Base-by-base conservation (phyloP, 305 asterid genomes). In the Fraxinus nigra region DNA sequence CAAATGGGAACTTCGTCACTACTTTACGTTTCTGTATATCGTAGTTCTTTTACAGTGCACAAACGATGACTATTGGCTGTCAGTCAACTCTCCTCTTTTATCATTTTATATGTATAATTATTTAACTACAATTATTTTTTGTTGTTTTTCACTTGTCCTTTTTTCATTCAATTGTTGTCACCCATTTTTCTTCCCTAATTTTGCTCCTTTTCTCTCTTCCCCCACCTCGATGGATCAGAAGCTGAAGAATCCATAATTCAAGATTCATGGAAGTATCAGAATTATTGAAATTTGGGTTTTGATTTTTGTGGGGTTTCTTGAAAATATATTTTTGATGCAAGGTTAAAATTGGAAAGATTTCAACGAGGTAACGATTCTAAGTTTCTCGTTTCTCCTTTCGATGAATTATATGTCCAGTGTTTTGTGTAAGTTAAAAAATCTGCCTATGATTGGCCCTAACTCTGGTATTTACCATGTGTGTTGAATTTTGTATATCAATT, bases 241-340 rank as follows among this genome's bases (percentile, higher is more conserved):
- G 80, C 79, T n/a, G 56, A 20, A 74, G 81, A 46, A 84, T 73
- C 87, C 90, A 86, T 87, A 90, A 82, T 83, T 85, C 88, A 80
- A 79, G 84, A 83, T 88, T 86, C 85, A 85, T 87, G 94, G 90
- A 82, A 82, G 87, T 85, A 65, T 78, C 84, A 16, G 82, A 87
- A 75, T 69, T 74, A 70, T 38, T 59, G 2, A 81, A 79, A 74
- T 75, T 46, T 40, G 51, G 32, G 28, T 56, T 79, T 78, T 51
- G 76, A 40, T 33, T 74, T 82, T 86, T 84, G 77, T 18, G 59
- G 40, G 78, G 30, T 81, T 87, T 72, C 74, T 76, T 86, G 81
- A n/a, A 24, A 30, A 74, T 2, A 1, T 54, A 46, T 75, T 82
- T 51, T 72, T 54, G 80, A 70, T 61, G 78, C 67, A 56, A 76